phyloP scores from a whole-genome alignment of 2,329 filamentous ascomycete species.

The Lomentospora prolificans region DNA sequence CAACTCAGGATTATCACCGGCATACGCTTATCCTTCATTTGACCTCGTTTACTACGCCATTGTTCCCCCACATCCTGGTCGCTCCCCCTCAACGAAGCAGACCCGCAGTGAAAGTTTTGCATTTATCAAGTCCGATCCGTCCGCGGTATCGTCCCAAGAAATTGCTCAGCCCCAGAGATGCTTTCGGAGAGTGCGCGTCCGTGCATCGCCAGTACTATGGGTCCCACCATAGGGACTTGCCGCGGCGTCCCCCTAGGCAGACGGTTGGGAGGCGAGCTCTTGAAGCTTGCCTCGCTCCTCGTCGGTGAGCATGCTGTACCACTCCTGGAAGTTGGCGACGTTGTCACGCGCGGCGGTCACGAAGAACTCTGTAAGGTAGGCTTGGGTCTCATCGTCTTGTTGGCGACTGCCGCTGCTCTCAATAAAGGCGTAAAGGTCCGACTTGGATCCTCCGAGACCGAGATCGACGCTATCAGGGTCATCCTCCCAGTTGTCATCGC shows the following conservation, averaged over 20 bases:
- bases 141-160: neutral
- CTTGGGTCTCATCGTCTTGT: slow-evolving; percentile 83
- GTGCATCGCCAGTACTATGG: slow-evolving; percentile 4
- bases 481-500: slow-evolving; percentile 73
- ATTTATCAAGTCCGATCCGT: neutral
- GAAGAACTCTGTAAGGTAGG: slow-evolving; percentile 78
- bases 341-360: slow-evolving; percentile 46
- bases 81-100: neutral
- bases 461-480: slow-evolving; percentile 73
- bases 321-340: slow-evolving; percentile 43
- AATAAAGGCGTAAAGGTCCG: slow-evolving; percentile 71
- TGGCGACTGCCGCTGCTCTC: slow-evolving; percentile 52
- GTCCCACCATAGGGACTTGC: neutral
- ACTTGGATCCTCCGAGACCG: slow-evolving; percentile 55
- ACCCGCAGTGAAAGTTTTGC: neutral
- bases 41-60: neutral
- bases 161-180: slow-evolving; percentile 7
- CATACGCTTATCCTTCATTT: neutral
- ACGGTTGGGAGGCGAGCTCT: slow-evolving; percentile 32
- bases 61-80: neutral
- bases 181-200: slow-evolving; percentile 7
- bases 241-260: slow-evolving; percentile 8
- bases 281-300: slow-evolving; percentile 48
- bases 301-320: slow-evolving; percentile 45
- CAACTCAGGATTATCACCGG: no score